Conservation (phyloP, 495 filamentous ascomycete species). For the Daldinia grandis region DNA sequence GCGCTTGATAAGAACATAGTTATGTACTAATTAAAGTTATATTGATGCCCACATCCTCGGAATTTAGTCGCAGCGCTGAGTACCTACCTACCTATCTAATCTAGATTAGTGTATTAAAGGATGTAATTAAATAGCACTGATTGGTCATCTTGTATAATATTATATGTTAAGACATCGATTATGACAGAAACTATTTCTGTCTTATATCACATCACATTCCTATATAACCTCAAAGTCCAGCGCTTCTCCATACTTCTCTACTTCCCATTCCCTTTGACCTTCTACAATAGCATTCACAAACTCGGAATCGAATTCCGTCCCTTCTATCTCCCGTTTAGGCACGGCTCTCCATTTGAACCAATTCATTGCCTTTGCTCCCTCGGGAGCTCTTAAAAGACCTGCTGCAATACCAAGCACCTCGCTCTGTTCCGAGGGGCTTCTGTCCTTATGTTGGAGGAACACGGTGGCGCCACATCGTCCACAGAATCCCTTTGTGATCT, state of each 20-base stretch:
- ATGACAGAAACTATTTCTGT: background rate
- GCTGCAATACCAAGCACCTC: slow-evolving; percentile 61
- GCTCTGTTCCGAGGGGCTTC: slow-evolving; percentile 14
- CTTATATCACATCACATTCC: background rate
- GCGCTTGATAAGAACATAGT: slow-evolving; percentile 15
- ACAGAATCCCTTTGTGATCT: slow-evolving; percentile 68
- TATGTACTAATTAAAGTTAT: slow-evolving; percentile 3
- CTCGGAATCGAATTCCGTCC: slow-evolving; percentile 36
- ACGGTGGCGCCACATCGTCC: slow-evolving; percentile 67
- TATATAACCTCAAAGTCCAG: slow-evolving; percentile 19
- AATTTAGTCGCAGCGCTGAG: slow-evolving; percentile 9
- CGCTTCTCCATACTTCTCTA: slow-evolving; percentile 21
- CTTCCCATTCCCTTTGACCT: slow-evolving; percentile 40
- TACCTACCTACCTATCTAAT: no score
- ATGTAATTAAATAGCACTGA: background rate
- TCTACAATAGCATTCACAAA: slow-evolving; percentile 39
- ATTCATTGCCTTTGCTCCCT: slow-evolving; percentile 59
- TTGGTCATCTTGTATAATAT: slow-evolving; percentile 7
- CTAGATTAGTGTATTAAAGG: no score
- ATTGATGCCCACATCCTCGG: background rate
- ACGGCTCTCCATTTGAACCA: slow-evolving; percentile 48
- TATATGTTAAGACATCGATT: background rate
- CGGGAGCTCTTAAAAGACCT: slow-evolving; percentile 61
- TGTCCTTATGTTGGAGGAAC: slow-evolving; percentile 48
- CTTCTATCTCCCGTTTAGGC: slow-evolving; percentile 28